These are phyloP conservation scores for Phytophthora idaei DNA, from an alignment of 352 stramenopile genomes.

Conservation along the genomic window DNA sequence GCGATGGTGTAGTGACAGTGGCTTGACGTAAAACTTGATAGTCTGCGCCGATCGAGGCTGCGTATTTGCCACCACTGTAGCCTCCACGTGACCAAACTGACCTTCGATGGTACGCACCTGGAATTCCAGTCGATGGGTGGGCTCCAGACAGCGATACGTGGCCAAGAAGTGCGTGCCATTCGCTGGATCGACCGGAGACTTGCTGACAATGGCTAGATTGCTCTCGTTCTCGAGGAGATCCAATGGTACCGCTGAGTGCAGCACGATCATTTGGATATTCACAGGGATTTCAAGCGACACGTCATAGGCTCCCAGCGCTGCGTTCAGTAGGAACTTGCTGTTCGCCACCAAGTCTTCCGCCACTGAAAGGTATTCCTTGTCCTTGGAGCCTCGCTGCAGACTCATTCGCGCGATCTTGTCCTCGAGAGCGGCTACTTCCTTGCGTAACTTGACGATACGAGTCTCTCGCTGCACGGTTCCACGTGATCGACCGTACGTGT, in stretches of 20 bases:
- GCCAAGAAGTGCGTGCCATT: constrained; percentile 71
- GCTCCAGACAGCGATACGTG: constrained; percentile 81
- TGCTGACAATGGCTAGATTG: constrained; percentile 79
- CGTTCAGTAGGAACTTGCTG: constrained; percentile 79
- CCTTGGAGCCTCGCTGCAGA: constrained; percentile 43
- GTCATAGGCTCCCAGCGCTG: constrained; percentile 68
- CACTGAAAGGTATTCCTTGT: constrained; percentile 73
- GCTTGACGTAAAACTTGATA: constrained; percentile 82
- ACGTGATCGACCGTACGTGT: constrained; percentile 77
- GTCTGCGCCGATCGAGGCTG: constrained; percentile 69
- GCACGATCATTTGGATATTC: constrained; percentile 76
- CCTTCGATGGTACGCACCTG: constrained; percentile 85
- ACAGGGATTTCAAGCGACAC: constrained; percentile 84
- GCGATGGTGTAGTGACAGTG: constrained; percentile 82
- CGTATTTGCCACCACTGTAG: constrained; percentile 69
- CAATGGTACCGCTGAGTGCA: constrained; percentile 78
- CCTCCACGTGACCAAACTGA: constrained; percentile 81
- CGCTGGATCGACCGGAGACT: constrained; percentile 57
- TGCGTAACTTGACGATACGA: constrained; percentile 81
- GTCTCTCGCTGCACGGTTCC: constrained; percentile 78
- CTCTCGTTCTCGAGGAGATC: constrained; percentile 78
- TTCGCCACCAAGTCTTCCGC: constrained; percentile 83
- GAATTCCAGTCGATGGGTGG: constrained; percentile 82
- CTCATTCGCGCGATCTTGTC: constrained; percentile 74
- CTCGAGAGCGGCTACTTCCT: constrained; percentile 71